Evolutionary conservation across 352 stramenopile genomes (phyloP).

Genomic region (Phytophthora lateralis): DNA sequence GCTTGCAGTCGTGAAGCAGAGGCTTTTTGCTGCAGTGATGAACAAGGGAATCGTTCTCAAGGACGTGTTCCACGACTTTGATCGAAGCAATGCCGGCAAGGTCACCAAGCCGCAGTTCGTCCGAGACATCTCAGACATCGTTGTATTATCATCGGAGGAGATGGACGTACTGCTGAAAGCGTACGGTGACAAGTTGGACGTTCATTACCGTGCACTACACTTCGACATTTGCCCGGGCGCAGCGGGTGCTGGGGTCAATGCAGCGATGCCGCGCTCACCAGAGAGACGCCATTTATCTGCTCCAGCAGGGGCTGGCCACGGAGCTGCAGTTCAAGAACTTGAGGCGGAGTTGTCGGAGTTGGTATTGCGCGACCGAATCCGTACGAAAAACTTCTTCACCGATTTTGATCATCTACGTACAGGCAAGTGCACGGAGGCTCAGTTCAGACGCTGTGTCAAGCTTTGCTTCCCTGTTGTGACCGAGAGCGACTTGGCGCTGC

Average conservation of each 20-base stretch:
- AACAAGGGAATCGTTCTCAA: conserved; percentile 88
- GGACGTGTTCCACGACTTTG: conserved; percentile 88
- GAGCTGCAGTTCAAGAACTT: conserved; percentile 47
- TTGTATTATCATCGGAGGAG: conserved; percentile 55
- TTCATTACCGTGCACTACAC: conserved; percentile 81
- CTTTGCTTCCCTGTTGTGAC: conserved; percentile 71
- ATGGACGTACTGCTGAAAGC: conserved; percentile 67
- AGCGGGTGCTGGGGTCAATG: conserved; percentile 30
- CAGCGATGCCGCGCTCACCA: conserved; percentile 44
- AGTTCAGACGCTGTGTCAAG: conserved; percentile 84
- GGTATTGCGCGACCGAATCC: conserved; percentile 73
- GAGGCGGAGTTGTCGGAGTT: conserved; percentile 66
- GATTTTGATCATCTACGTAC: conserved; percentile 82
- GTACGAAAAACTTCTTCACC: conserved; percentile 85
- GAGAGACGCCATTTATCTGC: conserved; percentile 60
- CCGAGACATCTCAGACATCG: conserved; percentile 68
- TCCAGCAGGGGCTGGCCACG: conserved; percentile 18
- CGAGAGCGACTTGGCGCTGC: conserved; percentile 60
- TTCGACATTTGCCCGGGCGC: conserved; percentile 65
- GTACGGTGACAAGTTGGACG: conserved; percentile 75
- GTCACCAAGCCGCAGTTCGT: conserved; percentile 84
- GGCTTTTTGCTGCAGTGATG: conserved; percentile 66
- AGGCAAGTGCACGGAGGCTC: conserved; percentile 73
- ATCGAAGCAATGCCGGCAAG: conserved; percentile 83
- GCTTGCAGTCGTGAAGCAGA: conserved; percentile 52